A percentile compares a stretch with the other conserved stretches of the same genome.
Evolutionary conservation across 768 basidiomycete species (phyloP).

Genomic region (Pleurotus pulmonarius): DNA sequence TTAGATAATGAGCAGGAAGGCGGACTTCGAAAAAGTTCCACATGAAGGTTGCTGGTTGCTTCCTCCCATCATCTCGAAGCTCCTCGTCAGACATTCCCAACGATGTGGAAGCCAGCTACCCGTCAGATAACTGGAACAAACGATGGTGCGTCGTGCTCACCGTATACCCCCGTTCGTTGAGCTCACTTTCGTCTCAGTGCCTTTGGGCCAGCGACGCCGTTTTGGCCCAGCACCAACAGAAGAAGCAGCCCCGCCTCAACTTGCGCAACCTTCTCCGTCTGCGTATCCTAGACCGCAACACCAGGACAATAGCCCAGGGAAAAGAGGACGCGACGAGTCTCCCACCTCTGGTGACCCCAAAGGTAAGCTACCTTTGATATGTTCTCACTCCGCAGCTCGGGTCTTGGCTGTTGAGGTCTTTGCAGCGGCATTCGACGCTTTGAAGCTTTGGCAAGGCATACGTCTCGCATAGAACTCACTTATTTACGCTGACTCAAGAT

Average conservation of each 20-base stretch:
- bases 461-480: conserved; percentile 23
- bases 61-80: conserved; percentile 20
- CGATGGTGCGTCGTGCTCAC: conserved; percentile 57
- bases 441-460: conserved; percentile 18
- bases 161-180: conserved; percentile 7
- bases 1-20: background rate
- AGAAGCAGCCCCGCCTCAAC: conserved; percentile 77
- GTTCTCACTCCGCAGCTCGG: conserved; percentile 11
- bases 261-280: conserved; percentile 84
- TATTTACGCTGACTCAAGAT: conserved; percentile 31
- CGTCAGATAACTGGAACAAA: conserved; percentile 91
- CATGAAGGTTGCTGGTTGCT: conserved; percentile 18
- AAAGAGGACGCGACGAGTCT: conserved; percentile 67
- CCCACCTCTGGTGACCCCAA: conserved; percentile 56
- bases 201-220: conserved; percentile 83
- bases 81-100: conserved; percentile 13
- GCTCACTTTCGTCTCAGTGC: conserved; percentile 42
- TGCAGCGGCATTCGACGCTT: conserved; percentile 15
- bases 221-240: conserved; percentile 88
- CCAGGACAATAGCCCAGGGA: conserved; percentile 49
- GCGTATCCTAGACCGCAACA: conserved; percentile 70
- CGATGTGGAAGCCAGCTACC: conserved; percentile 84
- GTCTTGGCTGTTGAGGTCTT: conserved; percentile 15
- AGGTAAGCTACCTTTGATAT: conserved; percentile 54
- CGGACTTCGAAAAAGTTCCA: conserved; percentile 27